Evolutionary conservation across 345 rosid species (phyloP).

Genomic region (Heritiera fomes): DNA sequence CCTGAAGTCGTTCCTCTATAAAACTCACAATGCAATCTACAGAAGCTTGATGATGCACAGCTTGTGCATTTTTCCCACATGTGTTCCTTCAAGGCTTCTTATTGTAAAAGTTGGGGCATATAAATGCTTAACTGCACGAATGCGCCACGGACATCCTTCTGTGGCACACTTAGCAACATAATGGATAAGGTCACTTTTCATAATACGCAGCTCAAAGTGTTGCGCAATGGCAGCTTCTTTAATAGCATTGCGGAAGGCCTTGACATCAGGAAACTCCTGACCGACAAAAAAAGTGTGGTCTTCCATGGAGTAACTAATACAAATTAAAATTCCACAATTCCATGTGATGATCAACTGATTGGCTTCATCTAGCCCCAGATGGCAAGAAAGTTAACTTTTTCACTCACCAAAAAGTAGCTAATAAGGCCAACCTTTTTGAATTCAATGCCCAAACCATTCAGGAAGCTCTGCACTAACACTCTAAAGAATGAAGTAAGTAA

Average conservation of each 20-base stretch:
- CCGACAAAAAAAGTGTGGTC: slow-evolving; percentile 45
- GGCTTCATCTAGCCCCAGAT: not conserved
- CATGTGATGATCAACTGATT: slow-evolving; percentile 11
- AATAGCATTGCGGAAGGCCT: slow-evolving; percentile 53
- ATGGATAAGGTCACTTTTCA: slow-evolving; percentile 53
- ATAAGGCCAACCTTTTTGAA: not conserved
- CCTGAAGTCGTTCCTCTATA: slow-evolving; percentile 46
- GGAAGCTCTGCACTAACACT: not conserved
- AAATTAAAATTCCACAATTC: slow-evolving; percentile 19
- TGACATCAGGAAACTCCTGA: slow-evolving; percentile 60
- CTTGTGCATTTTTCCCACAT: slow-evolving; percentile 51
- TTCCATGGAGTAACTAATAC: slow-evolving; percentile 34
- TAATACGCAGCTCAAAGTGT: slow-evolving; percentile 55
- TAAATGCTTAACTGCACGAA: slow-evolving; percentile 55
- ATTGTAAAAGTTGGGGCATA: slow-evolving; percentile 47
- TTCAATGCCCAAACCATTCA: not conserved
- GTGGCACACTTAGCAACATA: slow-evolving; percentile 60
- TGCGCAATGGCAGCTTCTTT: slow-evolving; percentile 60
- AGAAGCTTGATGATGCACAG: slow-evolving; percentile 63
- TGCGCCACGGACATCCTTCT: slow-evolving; percentile 61
- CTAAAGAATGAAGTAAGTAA: not conserved
- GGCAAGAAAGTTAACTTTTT: not conserved
- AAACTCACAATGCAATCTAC: slow-evolving; percentile 64
- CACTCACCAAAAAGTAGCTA: not conserved
- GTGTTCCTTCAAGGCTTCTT: slow-evolving; percentile 54